Conservation (phyloP, 129 eudicot genomes). For the Arctium lappa region DNA sequence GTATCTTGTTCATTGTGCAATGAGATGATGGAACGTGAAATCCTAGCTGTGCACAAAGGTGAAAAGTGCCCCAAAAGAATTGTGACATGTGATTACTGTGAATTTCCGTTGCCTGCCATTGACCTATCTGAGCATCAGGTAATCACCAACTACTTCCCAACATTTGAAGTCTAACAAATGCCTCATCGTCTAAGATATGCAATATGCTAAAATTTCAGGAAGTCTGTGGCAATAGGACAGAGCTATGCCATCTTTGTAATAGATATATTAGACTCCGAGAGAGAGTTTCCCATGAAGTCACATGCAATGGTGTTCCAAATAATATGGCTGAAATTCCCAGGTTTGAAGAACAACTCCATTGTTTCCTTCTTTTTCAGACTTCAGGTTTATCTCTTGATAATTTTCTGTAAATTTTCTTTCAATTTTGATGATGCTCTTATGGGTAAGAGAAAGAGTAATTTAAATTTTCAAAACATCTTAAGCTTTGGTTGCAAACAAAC, state of each 20-base stretch:
- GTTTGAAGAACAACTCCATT: slow-evolving; percentile 23
- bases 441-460: not conserved
- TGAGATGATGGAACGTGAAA: slow-evolving; percentile 70
- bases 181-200: not conserved
- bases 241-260: slow-evolving; percentile 55
- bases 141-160: not conserved
- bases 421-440: not conserved
- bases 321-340: slow-evolving; percentile 56
- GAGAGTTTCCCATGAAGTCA: slow-evolving; percentile 56
- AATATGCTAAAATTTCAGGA: slow-evolving; percentile 44
- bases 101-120: slow-evolving; percentile 78
- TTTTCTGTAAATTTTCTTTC: not conserved
- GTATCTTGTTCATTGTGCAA: slow-evolving; percentile 79
- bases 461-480: not conserved
- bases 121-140: slow-evolving; percentile 85
- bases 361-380: not conserved
- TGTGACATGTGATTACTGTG: slow-evolving; percentile 78
- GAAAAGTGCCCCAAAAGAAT: slow-evolving; percentile 78
- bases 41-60: slow-evolving; percentile 63
- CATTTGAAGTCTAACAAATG: not conserved
- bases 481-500: not conserved
- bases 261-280: slow-evolving; percentile 74
- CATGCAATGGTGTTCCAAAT: slow-evolving; percentile 52
- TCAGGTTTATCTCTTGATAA: not conserved
- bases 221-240: slow-evolving; percentile 89